phyloP scores from a whole-genome alignment of 176 grass and related monocot genomes.

The Oryza glaberrima region DNA sequence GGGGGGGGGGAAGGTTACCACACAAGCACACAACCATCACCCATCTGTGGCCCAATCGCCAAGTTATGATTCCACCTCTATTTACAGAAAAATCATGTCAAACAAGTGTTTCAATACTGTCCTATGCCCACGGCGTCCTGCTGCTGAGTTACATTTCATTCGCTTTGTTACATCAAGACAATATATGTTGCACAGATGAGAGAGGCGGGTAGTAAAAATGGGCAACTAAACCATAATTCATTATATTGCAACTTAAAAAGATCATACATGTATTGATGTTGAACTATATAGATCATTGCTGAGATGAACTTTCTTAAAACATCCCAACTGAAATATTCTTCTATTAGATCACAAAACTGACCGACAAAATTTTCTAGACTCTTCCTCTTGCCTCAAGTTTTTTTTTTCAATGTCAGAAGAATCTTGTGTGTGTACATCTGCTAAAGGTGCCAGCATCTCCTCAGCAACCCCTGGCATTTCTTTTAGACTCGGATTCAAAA shows the following conservation, averaged over 20 bases:
- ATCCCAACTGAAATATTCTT: slow-evolving; percentile 47
- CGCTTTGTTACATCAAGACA: slow-evolving; percentile 17
- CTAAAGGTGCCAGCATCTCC: slow-evolving; percentile 26
- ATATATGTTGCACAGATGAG: not conserved
- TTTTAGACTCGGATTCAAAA: slow-evolving; percentile 37
- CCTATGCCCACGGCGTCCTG: not conserved
- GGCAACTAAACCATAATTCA: slow-evolving; percentile 50
- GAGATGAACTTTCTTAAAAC: slow-evolving; percentile 46
- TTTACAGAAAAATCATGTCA: not conserved
- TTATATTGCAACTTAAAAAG: slow-evolving; percentile 66
- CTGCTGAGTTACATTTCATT: slow-evolving; percentile 8
- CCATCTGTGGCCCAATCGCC: not conserved
- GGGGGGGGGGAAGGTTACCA: not conserved
- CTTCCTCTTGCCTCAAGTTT: slow-evolving; percentile 45
- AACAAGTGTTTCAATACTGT: not conserved
- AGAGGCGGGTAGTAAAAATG: not conserved
- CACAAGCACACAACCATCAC: not conserved
- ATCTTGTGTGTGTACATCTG: slow-evolving; percentile 49
- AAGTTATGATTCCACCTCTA: not conserved
- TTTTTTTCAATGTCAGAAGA: slow-evolving; percentile 39
- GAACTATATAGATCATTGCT: slow-evolving; percentile 59
- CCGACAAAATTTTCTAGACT: slow-evolving; percentile 61
- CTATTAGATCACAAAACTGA: slow-evolving; percentile 73
- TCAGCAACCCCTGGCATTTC: slow-evolving; percentile 20
- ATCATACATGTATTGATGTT: slow-evolving; percentile 65